Evolutionary conservation across 2,329 filamentous ascomycete genomes (phyloP).

Genomic region (Sodiomyces alkalinus): DNA sequence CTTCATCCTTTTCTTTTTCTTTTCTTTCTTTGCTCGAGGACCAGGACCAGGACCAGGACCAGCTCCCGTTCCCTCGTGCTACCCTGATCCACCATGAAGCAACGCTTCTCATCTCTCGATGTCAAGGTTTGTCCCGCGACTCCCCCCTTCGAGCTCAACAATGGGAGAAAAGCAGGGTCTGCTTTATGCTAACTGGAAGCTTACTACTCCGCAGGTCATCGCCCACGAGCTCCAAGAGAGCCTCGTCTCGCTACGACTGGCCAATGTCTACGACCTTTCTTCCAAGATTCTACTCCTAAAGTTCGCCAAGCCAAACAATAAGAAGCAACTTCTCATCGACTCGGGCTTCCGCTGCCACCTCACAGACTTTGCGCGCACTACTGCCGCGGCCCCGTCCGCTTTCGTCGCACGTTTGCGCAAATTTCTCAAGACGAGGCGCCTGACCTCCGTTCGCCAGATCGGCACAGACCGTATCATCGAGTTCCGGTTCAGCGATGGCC

Average conservation of each 20-base stretch:
- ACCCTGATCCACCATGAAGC: conserved; percentile 45
- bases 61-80: not conserved
- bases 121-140: conserved; percentile 40
- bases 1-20: not conserved
- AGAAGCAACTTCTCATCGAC: conserved; percentile 83
- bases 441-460: conserved; percentile 70
- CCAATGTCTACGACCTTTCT: conserved; percentile 92
- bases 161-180: too few species aligned
- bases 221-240: conserved; percentile 75
- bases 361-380: conserved; percentile 78
- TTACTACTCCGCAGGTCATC: conserved; percentile 50
- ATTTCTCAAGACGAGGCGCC: conserved; percentile 69
- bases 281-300: conserved; percentile 93
- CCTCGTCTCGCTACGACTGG: conserved; percentile 64
- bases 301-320: conserved; percentile 77
- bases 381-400: conserved; percentile 65
- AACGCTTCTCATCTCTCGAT: conserved; percentile 65
- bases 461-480: conserved; percentile 91
- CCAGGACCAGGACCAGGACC: not conserved
- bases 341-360: conserved; percentile 93
- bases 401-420: conserved; percentile 82
- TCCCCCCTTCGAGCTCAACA: not conserved
- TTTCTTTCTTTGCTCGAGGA: not conserved
- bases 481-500: conserved; percentile 81
- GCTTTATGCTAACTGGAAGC: conserved; percentile 5